Evolutionary conservation across 2,329 filamentous ascomycete genomes (phyloP), one percentile per base, ranked within the genome.

Genomic region (Penicillium sp.): DNA sequence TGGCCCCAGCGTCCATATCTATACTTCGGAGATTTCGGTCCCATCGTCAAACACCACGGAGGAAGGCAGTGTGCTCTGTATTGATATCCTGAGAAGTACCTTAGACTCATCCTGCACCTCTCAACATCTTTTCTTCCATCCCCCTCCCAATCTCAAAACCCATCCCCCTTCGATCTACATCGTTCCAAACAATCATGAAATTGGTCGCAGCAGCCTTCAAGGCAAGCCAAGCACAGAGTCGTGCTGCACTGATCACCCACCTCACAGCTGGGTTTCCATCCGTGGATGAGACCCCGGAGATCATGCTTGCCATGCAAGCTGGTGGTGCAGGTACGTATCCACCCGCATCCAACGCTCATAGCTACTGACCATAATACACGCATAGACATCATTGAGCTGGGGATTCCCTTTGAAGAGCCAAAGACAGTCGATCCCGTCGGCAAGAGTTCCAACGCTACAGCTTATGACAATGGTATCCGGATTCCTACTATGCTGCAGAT

Each of bases 351-450:
- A 36, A 14, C 13, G 13, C 34, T 36, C 34, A n/a, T n/a, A 4
- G 5, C 13, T 7, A 50, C 21, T 9, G 18, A 50, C 27, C 9
- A 8, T 7, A 27, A 27, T 2, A 4, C 4, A 11, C 48, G 8
- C 16, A 11, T 62, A 90, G 93, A 97, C 74, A 80, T 97, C 55
- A 93, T 97, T 69, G 93, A 97, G 75, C 86, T 97, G 61, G 93
- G 93, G 57, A 86, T 96, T 50, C 93, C 93, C 45, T 97, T 97
- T 77, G 96, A 92, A 67, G 93, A 97, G 72, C 93, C 93, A 56
- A 96, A 97, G 72, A 92, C 92, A 64, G 93, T 97, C 74, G 92
- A 93, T 34, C 92, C 92, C 34, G 96, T 91, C 2, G 97, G 97
- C 64, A 93, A 97, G 77, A 92, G 87, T 58, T 84, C 93, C 56